Evolutionary conservation across 148 eudicot genomes (phyloP).

Genomic region (Nepenthes mirabilis): DNA sequence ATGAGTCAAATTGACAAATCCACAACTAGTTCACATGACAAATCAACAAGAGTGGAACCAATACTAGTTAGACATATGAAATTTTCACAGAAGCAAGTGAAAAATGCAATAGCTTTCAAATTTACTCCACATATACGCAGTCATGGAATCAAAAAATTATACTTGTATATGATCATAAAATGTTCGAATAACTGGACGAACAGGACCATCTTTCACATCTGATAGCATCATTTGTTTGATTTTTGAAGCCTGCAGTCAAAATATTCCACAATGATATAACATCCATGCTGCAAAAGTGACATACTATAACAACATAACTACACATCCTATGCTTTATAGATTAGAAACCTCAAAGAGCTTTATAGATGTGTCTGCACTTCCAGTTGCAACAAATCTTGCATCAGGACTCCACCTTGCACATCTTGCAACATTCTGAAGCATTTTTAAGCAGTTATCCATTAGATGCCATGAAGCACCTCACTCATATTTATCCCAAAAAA

Average conservation of each 20-base stretch:
- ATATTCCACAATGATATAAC: not conserved
- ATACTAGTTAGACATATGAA: no score
- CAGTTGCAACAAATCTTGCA: slow-evolving; percentile 77
- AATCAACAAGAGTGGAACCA: no score
- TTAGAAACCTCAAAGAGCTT: slow-evolving; percentile 70
- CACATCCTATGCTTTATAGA: not conserved
- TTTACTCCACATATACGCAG: no score
- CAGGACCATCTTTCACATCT: slow-evolving; percentile 62
- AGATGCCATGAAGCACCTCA: slow-evolving; percentile 2
- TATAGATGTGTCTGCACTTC: slow-evolving; percentile 84
- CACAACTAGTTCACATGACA: no score
- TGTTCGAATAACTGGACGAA: slow-evolving; percentile 69
- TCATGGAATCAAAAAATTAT: slow-evolving; percentile 5
- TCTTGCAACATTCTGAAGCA: slow-evolving; percentile 58
- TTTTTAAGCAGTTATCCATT: slow-evolving; percentile 5
- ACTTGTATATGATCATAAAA: slow-evolving; percentile 83
- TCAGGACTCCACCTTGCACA: slow-evolving; percentile 91
- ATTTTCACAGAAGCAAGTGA: not conserved
- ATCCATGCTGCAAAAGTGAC: not conserved
- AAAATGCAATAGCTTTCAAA: not conserved
- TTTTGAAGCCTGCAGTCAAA: slow-evolving; percentile 42
- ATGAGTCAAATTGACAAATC: no score
- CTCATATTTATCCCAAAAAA: not conserved
- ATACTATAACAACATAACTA: not conserved
- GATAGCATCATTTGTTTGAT: slow-evolving; percentile 75